A percentile compares a stretch with the other conserved stretches of the same genome.
Evolutionary conservation across 805 yeast genomes (phyloP).

Genomic region (Allodekkera sacchari): DNA sequence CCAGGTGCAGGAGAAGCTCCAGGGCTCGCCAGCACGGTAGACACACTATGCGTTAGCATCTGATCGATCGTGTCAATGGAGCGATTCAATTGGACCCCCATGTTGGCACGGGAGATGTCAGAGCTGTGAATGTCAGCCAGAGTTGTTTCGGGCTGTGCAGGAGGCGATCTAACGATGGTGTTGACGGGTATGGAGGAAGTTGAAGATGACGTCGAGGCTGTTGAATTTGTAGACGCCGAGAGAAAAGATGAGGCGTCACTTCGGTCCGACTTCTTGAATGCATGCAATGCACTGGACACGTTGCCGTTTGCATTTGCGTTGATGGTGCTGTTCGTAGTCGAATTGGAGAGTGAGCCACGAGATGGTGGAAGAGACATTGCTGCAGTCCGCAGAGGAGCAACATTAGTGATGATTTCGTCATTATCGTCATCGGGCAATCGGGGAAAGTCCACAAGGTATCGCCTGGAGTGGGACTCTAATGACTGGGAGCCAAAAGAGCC

Average conservation of each 20-base stretch:
- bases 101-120: slow-evolving; percentile 9
- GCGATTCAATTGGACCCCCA: slow-evolving; percentile 2
- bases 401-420: slow-evolving; percentile 13
- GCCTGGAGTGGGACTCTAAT: no score
- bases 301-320: slow-evolving; percentile 1
- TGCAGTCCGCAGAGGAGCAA: slow-evolving; percentile 9
- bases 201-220: slow-evolving; percentile 7
- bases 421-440: slow-evolving; percentile 19
- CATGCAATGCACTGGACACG: no score
- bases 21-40: background rate
- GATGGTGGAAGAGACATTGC: background rate
- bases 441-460: slow-evolving; percentile 17
- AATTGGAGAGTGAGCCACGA: background rate
- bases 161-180: slow-evolving; percentile 27
- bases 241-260: slow-evolving; percentile 6
- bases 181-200: slow-evolving; percentile 16
- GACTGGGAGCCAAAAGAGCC: no score
- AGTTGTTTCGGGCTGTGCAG: slow-evolving; percentile 47
- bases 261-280: no score
- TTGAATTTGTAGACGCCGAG: slow-evolving; percentile 16
- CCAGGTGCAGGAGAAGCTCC: slow-evolving; percentile 7
- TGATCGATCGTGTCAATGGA: slow-evolving; percentile 7
- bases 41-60: background rate
- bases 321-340: background rate
- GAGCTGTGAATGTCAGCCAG: slow-evolving; percentile 38